Evolutionary conservation across 2,329 filamentous ascomycete species (phyloP).

Genomic region (Malbranchea zuffiana): DNA sequence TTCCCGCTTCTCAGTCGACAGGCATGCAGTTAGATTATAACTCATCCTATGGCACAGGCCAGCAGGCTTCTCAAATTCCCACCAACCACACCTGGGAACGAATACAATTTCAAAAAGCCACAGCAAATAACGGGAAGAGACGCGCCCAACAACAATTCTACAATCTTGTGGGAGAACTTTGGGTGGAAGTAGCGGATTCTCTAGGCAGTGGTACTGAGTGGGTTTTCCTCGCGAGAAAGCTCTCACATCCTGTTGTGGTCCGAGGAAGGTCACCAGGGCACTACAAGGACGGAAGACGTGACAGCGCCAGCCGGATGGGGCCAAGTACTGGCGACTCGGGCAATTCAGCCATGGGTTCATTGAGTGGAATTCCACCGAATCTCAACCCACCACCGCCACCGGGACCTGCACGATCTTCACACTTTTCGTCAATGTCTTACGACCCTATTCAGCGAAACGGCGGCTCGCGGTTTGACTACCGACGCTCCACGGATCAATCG

Average conservation of each 20-base stretch:
- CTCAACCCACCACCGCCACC: constrained; percentile 18
- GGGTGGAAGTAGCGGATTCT: constrained; percentile 51
- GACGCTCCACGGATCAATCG: constrained; percentile 28
- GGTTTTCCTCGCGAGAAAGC: constrained; percentile 59
- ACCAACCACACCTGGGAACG: constrained; percentile 63
- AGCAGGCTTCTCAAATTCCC: constrained; percentile 28
- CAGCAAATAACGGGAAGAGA: constrained; percentile 85
- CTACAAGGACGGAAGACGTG: constrained; percentile 59
- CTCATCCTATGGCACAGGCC: constrained; percentile 21
- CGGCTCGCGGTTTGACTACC: constrained; percentile 28
- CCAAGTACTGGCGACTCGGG: constrained; percentile 50
- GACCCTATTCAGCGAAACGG: constrained; percentile 24
- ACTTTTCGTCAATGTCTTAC: constrained; percentile 28
- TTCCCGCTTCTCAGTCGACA: constrained; percentile 18
- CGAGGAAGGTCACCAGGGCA: constrained; percentile 72
- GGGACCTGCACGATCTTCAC: constrained; percentile 19
- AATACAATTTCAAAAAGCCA: constrained; percentile 90
- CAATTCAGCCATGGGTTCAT: constrained; percentile 24
- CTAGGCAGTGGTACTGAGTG: constrained; percentile 37
- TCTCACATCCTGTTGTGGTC: constrained; percentile 77
- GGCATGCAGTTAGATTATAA: constrained; percentile 28
- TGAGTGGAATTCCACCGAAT: constrained; percentile 22
- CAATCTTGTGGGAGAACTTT: constrained; percentile 77
- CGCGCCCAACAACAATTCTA: constrained; percentile 87
- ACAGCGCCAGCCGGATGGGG: constrained; percentile 60